Evolutionary conservation across 2,329 filamentous ascomycete species (phyloP), one percentile per base, ranked within the genome.

Genomic region (Colletotrichum lindemuthianum): DNA sequence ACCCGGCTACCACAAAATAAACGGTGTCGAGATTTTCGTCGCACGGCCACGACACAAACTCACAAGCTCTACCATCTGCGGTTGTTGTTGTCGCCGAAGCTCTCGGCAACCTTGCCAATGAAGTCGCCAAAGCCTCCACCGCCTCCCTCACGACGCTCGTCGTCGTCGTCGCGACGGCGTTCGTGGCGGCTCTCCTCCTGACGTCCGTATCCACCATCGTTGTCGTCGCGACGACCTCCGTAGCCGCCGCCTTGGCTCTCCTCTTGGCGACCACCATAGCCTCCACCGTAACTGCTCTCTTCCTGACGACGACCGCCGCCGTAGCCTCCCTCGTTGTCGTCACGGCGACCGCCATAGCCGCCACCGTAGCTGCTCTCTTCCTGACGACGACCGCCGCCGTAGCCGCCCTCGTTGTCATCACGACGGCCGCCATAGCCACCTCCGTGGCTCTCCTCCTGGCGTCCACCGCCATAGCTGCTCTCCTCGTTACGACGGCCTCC

Each of bases 381-480:
- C 34, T 71, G 61, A 11, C 71, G 69, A 15, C 72, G 59, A n/a
- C 65, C 67, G 24, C 72, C 32, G 36, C 72, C 76, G 49, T 72
- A 67, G 56, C 69, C 68, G 5, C 71, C 66, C 8, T 68, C 59
- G 40, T 71, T 51, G 40, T 72, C 68, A 13, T 70, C 61, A 12
- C 69, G 63, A 2, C 71, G 67, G 16, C 69, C 57, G 33, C 69
- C 69, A 41, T 65, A 59, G 6, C 69, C 64, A 11, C 66, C 66
- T 13, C 68, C 63, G 16, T 67, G 61, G n/a, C 66, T 63, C 11
- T 49, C 67, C 4, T 68, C 55, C 41, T 55, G 52, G 15, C 52
- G 52, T 5, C 24, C 24, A 24, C 24, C 24, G 13, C 54, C 59
- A 15, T 63, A 63, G 33, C 52, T 45, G 54, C 52, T 51, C 32